Percentiles rank a stretch among this genome's conserved stretches.
Evolutionary conservation across 2,329 filamentous ascomycete genomes (phyloP).

Genomic region (Ascomycota sp.): DNA sequence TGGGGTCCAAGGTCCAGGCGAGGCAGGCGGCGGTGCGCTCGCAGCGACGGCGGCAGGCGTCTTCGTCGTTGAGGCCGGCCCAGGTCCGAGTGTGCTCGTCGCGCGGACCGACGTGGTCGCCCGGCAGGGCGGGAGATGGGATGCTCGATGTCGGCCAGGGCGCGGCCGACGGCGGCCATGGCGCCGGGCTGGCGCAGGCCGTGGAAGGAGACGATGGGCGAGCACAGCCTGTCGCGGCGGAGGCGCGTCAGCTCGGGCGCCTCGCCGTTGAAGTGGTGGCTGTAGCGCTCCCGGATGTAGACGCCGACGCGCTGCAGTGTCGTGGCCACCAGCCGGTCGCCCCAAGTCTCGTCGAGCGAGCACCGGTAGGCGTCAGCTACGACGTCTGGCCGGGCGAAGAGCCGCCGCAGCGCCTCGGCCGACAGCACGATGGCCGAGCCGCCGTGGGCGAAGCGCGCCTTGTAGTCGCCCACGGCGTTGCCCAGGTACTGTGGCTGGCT

Average conservation of each 20-base stretch:
- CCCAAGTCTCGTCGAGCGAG: slow-evolving; percentile 30
- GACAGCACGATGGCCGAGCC: slow-evolving; percentile 34
- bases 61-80: slow-evolving; percentile 15
- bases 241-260: slow-evolving; percentile 26
- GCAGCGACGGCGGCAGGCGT: slow-evolving; percentile 24
- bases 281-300: slow-evolving; percentile 33
- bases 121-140: slow-evolving; percentile 16
- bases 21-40: slow-evolving; percentile 19
- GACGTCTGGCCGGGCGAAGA: slow-evolving; percentile 22
- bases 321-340: slow-evolving; percentile 31
- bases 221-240: slow-evolving; percentile 27
- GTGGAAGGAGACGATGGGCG: slow-evolving; percentile 34
- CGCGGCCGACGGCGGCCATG: slow-evolving; percentile 23
- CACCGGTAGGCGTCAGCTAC: slow-evolving; percentile 23
- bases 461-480: slow-evolving; percentile 36
- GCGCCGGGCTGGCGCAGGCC: slow-evolving; percentile 21
- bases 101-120: slow-evolving; percentile 29
- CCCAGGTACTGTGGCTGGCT: slow-evolving; percentile 28
- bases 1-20: slow-evolving; percentile 29
- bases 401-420: slow-evolving; percentile 23
- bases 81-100: slow-evolving; percentile 21
- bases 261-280: slow-evolving; percentile 35
- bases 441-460: slow-evolving; percentile 33
- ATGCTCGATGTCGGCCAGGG: slow-evolving; percentile 16
- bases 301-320: slow-evolving; percentile 31